Conservation (phyloP, 2,329 filamentous ascomycete species). For the Phialocephala sp. region DNA sequence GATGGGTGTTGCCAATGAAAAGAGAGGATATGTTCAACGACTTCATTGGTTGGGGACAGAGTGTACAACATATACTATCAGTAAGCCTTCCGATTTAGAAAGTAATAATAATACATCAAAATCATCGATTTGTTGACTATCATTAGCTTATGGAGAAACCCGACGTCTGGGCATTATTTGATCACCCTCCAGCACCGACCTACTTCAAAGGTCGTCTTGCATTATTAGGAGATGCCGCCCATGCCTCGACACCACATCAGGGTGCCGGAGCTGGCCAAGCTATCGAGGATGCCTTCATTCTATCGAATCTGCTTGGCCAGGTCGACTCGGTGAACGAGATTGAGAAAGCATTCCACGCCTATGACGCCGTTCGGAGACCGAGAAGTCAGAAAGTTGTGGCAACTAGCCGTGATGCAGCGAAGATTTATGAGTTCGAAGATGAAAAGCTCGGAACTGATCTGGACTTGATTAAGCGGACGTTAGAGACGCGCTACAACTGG, state of each 20-base stretch:
- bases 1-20: constrained; percentile 48
- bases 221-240: constrained; percentile 66
- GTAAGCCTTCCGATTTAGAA: constrained; percentile 23
- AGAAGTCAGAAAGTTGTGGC: constrained; percentile 41
- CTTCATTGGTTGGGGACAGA: constrained; percentile 47
- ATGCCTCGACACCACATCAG: constrained; percentile 65
- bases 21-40: constrained; percentile 47
- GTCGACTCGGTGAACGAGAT: constrained; percentile 45
- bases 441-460: constrained; percentile 46
- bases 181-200: constrained; percentile 49
- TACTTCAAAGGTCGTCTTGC: constrained; percentile 52
- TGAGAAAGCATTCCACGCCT: constrained; percentile 54
- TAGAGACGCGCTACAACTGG: constrained; percentile 44
- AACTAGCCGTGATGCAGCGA: constrained; percentile 38
- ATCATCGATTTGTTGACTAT: constrained; percentile 13
- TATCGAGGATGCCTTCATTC: constrained; percentile 56
- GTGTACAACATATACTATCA: constrained; percentile 44
- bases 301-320: constrained; percentile 53
- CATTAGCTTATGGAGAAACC: constrained; percentile 51
- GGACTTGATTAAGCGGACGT: constrained; percentile 45
- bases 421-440: constrained; percentile 52
- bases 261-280: constrained; percentile 64
- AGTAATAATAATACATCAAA: neutral
- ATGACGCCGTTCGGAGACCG: constrained; percentile 53
- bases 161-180: constrained; percentile 54